Conservation (phyloP, 2,329 filamentous ascomycete genomes). For the Aspergillus piperis region DNA sequence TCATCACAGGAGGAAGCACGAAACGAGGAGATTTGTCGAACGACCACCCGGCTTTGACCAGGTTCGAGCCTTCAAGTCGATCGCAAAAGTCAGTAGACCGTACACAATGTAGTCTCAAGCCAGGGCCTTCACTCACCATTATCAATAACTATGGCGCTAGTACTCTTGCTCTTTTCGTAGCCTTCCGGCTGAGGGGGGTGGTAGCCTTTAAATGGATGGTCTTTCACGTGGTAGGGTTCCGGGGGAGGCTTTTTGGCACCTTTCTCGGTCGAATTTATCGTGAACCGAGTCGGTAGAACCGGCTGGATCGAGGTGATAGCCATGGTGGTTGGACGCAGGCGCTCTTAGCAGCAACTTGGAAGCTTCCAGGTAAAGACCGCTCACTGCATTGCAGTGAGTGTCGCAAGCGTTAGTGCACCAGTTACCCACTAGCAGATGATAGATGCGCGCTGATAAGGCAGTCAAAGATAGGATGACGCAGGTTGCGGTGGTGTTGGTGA, state of each 20-base stretch:
- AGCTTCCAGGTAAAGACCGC: constrained; percentile 18
- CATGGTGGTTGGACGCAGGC: constrained; percentile 36
- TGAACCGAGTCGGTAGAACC: constrained; percentile 39
- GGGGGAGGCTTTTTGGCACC: constrained; percentile 58
- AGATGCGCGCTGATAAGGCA: neutral
- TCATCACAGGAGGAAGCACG: constrained; percentile 82
- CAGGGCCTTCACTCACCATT: constrained; percentile 65
- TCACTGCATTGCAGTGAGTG: constrained; percentile 24
- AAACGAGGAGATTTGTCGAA: constrained; percentile 83
- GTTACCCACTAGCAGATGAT: neutral
- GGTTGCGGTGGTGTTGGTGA: constrained; percentile 7
- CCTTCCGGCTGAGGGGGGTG: constrained; percentile 64
- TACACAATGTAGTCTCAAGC: too few relatives aligned
- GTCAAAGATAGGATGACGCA: neutral
- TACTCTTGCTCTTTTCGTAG: constrained; percentile 66
- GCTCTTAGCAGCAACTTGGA: constrained; percentile 24
- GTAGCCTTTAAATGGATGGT: constrained; percentile 63
- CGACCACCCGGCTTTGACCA: constrained; percentile 92
- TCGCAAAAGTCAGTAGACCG: neutral
- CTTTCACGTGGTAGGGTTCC: constrained; percentile 55
- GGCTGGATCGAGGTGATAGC: constrained; percentile 46
- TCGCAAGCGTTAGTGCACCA: constrained; percentile 1
- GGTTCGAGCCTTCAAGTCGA: constrained; percentile 70
- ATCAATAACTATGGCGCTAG: constrained; percentile 90
- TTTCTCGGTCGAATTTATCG: constrained; percentile 47